phyloP scores from a whole-genome alignment of 2,329 filamentous ascomycete species.

The Colletotrichum plurivorum region DNA sequence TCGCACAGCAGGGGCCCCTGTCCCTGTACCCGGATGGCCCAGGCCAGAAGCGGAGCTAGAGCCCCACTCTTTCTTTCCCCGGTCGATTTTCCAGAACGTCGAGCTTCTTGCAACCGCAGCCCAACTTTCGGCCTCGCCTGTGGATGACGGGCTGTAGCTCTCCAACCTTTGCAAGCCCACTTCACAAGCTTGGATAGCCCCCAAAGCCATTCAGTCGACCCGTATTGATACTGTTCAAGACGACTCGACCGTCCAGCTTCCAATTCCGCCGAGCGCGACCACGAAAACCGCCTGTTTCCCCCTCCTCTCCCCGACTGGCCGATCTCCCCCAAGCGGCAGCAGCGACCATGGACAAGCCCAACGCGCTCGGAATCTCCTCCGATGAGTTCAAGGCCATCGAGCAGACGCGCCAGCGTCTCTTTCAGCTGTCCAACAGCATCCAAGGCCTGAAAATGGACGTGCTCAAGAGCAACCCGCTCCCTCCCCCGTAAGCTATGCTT shows the following conservation, averaged over 20 bases:
- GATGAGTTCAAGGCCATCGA: constrained; percentile 79
- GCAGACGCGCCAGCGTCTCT: constrained; percentile 76
- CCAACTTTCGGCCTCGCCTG: constrained; percentile 7
- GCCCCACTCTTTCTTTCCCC: constrained; percentile 9
- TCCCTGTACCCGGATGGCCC: constrained; percentile 3
- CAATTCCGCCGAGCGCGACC: too few relatives aligned
- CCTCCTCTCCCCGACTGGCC: neutral
- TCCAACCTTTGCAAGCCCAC: constrained; percentile 8
- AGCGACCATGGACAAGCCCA: constrained; percentile 30
- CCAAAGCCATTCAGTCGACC: neutral
- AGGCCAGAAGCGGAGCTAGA: constrained; percentile 6
- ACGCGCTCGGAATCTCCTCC: constrained; percentile 62
- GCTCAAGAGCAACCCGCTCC: constrained; percentile 74
- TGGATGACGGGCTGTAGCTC: neutral
- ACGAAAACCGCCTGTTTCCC: neutral
- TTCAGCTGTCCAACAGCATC: constrained; percentile 78
- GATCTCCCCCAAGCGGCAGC: neutral
- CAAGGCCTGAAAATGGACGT: constrained; percentile 74
- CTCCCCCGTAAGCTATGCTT: constrained; percentile 68
- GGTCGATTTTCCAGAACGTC: constrained; percentile 27
- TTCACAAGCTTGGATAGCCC: neutral
- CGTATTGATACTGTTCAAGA: too few relatives aligned
- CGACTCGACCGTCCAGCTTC: too few relatives aligned
- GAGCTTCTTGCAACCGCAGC: constrained; percentile 32
- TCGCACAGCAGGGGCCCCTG: constrained; percentile 15